Evolutionary conservation across 2,329 filamentous ascomycete genomes (phyloP).

Genomic region (Penicillium crustosum): DNA sequence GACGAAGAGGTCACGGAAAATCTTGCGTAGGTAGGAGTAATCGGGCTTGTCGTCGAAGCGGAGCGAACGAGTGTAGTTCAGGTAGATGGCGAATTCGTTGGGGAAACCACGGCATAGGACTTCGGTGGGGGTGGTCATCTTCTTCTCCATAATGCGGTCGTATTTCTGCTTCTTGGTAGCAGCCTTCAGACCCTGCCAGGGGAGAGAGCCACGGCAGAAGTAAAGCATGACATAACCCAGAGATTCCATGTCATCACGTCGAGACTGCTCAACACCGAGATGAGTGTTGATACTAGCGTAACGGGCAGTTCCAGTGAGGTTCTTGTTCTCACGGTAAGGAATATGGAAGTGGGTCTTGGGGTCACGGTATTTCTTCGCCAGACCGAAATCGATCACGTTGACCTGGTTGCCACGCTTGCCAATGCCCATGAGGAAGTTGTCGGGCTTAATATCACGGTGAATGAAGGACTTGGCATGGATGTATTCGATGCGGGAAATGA

Average conservation of each 20-base stretch:
- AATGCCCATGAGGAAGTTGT: constrained; percentile 99
- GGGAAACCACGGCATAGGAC: constrained; percentile 98
- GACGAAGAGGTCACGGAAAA: constrained; percentile 99
- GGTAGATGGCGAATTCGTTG: constrained; percentile 98
- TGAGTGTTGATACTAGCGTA: constrained; percentile 99
- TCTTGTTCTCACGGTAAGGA: constrained; percentile 99
- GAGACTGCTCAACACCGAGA: constrained; percentile 96
- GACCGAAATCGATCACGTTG: constrained; percentile 98
- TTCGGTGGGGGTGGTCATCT: constrained; percentile 99
- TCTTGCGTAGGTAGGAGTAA: constrained; percentile 99
- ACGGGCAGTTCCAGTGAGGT: constrained; percentile 95
- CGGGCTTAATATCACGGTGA: constrained; percentile 99
- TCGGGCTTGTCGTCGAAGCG: constrained; percentile 99
- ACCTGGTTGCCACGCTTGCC: constrained; percentile 99
- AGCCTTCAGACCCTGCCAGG: constrained; percentile 98
- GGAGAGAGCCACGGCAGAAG: constrained; percentile 97
- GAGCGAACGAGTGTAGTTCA: constrained; percentile 98
- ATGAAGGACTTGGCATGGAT: constrained; percentile 99
- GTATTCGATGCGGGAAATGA: constrained; percentile 99
- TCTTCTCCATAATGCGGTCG: constrained; percentile 99
- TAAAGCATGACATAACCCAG: constrained; percentile 99
- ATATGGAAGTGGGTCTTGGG: constrained; percentile 99
- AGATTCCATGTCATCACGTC: constrained; percentile 99
- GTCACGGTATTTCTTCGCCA: constrained; percentile 99
- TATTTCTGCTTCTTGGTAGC: constrained; percentile 99